phyloP scores from a whole-genome alignment of 2,329 filamentous ascomycete genomes.

The Apiospora rasikravindrae region DNA sequence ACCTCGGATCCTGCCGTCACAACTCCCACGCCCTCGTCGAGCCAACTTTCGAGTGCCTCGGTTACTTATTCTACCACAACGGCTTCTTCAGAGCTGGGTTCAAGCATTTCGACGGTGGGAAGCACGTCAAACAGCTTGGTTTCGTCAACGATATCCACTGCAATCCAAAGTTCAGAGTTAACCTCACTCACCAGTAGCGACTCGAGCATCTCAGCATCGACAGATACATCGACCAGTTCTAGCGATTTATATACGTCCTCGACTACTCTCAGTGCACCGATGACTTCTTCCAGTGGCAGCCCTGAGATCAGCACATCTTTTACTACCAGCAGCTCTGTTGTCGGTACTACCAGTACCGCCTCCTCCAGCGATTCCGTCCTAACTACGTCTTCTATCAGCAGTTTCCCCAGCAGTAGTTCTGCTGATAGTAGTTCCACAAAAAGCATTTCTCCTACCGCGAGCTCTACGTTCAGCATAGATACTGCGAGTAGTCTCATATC shows the following conservation, averaged over 20 bases:
- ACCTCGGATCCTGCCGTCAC: neutral
- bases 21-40: neutral
- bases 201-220: neutral
- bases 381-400: too few species aligned
- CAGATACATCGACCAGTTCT: conserved; percentile 9
- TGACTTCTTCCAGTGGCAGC: neutral
- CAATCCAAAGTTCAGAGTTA: neutral
- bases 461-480: too few species aligned
- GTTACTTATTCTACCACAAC: neutral
- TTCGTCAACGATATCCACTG: neutral
- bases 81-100: neutral
- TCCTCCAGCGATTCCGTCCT: neutral
- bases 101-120: neutral
- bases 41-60: neutral
- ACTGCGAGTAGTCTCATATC: neutral
- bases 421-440: too few species aligned
- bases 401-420: too few species aligned
- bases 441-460: too few species aligned
- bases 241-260: neutral
- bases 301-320: neutral
- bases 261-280: neutral
- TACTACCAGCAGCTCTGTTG: neutral
- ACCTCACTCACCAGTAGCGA: neutral
- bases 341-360: neutral
- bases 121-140: neutral